Base-by-base conservation (phyloP, 768 basidiomycete species). In the Trametes coccinea region DNA sequence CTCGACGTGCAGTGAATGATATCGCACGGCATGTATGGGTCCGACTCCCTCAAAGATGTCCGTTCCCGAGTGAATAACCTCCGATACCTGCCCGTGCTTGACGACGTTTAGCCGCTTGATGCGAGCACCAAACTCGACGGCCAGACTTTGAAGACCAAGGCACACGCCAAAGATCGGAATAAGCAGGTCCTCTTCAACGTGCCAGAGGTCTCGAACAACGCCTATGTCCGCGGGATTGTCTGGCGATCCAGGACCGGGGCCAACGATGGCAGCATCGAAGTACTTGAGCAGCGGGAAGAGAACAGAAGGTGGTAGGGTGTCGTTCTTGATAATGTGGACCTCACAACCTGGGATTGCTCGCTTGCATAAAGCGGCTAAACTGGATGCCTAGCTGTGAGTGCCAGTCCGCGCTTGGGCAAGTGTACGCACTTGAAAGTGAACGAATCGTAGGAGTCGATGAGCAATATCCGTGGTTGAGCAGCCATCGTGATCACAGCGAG, bases 381-480 rank as follows among this genome's bases (percentile, higher is more conserved):
- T 93, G 58, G 22, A 41, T 16, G 16, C 5, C 2, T 16, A 13
- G 41, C 37, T 50, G 54, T 41, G 30, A 51, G 33, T 14, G 14
- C 39, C 27, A 16, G 4, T 52, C 10, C 3, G 14, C n/a, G 13
- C 9, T 13, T 11, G 8, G 16, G 54, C 41, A 41, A 0, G 31
- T 14, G 58, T 50, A 79, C 88, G 60, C 57, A 92, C 91, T 93
- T 93, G 83, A 84, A 83, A n/a, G 92, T 90, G 73, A 93, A 93
- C 2, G 91, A 92, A 72, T 93, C 92, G 66, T 93, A 92, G 0
- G 91, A 93, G 71, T 92, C 92, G 33, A 93, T 79, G 48, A 93
- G 78, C 33, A 93, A 78, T 49, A 93, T 77, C 54, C 82, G 79
- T 47, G 84, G 84, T 16, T 65, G 58, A 56, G 62, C 50, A 31